Percentiles rank a stretch among this genome's conserved stretches.
These are phyloP conservation scores for Ophiostoma perfectum DNA, from an alignment of 2,329 filamentous ascomycete species.

Conservation along the genomic window DNA sequence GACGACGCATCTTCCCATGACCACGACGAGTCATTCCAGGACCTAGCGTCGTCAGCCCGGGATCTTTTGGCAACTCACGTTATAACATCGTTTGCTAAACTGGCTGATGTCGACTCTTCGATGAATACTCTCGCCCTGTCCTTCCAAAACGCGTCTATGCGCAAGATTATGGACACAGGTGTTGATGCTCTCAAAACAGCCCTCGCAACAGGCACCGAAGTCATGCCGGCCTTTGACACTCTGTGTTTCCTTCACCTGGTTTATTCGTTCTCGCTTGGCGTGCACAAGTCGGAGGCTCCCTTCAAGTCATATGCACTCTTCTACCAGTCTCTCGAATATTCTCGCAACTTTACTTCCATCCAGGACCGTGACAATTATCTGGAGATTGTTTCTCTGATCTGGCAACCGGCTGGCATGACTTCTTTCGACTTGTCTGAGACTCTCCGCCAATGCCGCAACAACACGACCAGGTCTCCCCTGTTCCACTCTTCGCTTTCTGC, in stretches of 20 bases:
- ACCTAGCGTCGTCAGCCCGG: constrained; percentile 42
- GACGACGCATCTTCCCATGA: neutral
- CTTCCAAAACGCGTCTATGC: constrained; percentile 38
- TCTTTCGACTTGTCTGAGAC: constrained; percentile 31
- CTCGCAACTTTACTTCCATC: constrained; percentile 34
- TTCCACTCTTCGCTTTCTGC: constrained; percentile 17
- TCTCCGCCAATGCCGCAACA: constrained; percentile 28
- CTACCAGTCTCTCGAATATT: constrained; percentile 43
- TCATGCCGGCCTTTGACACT: constrained; percentile 39
- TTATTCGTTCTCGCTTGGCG: constrained; percentile 46
- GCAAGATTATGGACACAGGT: constrained; percentile 39
- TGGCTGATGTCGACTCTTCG: constrained; percentile 33
- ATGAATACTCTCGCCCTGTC: constrained; percentile 41
- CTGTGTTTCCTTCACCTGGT: constrained; percentile 50
- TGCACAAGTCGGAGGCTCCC: constrained; percentile 38
- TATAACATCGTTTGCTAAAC: constrained; percentile 40
- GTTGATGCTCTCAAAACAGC: constrained; percentile 37
- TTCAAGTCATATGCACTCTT: constrained; percentile 40
- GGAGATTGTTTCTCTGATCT: constrained; percentile 43
- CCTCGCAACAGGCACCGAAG: constrained; percentile 38
- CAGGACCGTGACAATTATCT: constrained; percentile 39
- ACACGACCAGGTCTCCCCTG: constrained; percentile 25
- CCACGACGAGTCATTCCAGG: constrained; percentile 18
- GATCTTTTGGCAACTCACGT: constrained; percentile 45
- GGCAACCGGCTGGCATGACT: constrained; percentile 41